Percentiles rank a stretch among this genome's conserved stretches.
Conservation (phyloP, 2,329 filamentous ascomycete species). For the Sporothrix variecibatus region DNA sequence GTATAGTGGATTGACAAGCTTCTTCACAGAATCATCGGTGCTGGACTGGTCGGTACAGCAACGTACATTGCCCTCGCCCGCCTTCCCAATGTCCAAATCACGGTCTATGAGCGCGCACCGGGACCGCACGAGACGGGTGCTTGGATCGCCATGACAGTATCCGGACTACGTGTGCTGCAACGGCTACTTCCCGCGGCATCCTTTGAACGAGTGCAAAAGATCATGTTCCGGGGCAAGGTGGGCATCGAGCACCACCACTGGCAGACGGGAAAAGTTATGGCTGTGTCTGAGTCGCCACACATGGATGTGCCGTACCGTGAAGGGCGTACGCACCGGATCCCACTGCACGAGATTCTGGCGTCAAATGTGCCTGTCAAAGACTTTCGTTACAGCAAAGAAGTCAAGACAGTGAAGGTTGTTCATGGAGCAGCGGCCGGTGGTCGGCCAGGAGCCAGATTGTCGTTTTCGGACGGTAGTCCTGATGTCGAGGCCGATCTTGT, state of each 20-base stretch:
- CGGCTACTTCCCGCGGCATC: background rate
- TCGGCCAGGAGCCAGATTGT: background rate
- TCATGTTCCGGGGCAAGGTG: constrained; percentile 14
- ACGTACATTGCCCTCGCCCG: constrained; percentile 12
- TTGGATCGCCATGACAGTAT: constrained; percentile 21
- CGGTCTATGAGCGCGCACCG: constrained; percentile 14
- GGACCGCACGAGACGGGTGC: constrained; percentile 19
- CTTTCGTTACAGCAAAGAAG: background rate
- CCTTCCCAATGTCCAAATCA: constrained; percentile 17
- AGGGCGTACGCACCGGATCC: constrained; percentile 12
- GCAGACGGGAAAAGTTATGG: constrained; percentile 10
- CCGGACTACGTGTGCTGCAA: constrained; percentile 12
- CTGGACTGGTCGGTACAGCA: constrained; percentile 3
- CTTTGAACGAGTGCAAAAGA: background rate
- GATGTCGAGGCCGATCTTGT: constrained; percentile 16
- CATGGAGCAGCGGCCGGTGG: background rate
- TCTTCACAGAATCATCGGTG: constrained; percentile 19
- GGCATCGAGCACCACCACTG: constrained; percentile 19
- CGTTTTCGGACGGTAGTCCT: constrained; percentile 8
- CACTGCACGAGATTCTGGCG: constrained; percentile 14
- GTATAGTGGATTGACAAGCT: background rate
- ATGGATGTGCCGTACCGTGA: constrained; percentile 9
- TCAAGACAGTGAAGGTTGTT: background rate
- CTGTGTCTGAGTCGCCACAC: constrained; percentile 7
- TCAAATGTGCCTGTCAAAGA: background rate